These are phyloP conservation scores for Dictyostelium purpureum DNA, from an alignment of 78 protist genomes.

Conservation along the genomic window DNA sequence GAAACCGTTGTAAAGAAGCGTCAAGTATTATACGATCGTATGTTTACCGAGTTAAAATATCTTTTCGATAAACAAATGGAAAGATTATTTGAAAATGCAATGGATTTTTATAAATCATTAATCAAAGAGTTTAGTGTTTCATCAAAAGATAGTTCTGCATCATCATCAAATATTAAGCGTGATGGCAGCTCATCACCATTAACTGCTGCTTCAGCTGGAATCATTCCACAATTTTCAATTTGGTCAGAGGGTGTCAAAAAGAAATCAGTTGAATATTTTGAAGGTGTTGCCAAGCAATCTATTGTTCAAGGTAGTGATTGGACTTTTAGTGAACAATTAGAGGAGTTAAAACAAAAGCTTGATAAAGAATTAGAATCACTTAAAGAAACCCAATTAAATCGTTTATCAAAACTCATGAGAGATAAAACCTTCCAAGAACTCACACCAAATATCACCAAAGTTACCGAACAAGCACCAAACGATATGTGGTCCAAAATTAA, in stretches of 20 bases:
- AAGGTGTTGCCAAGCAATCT: constrained; percentile 1
- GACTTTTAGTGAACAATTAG: background rate
- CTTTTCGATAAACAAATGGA: constrained; percentile 68
- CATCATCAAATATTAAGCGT: background rate
- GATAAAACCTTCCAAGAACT: constrained; percentile 32
- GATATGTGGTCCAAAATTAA: constrained; percentile 76
- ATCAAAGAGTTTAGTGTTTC: constrained; percentile 25
- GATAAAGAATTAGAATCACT: constrained; percentile 9
- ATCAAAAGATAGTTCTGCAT: background rate
- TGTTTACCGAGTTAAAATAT: background rate
- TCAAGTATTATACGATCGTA: constrained; percentile 16
- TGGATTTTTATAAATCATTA: constrained; percentile 39
- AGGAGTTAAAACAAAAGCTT: constrained; percentile 18
- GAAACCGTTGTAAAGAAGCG: constrained; percentile 60
- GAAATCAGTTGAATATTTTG: constrained; percentile 46
- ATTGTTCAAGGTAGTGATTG: constrained; percentile 37
- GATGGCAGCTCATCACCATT: background rate
- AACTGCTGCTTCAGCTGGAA: constrained; percentile 2
- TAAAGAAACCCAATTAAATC: constrained; percentile 42
- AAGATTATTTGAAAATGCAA: constrained; percentile 36
- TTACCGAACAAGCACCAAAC: constrained; percentile 53
- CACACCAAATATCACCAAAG: constrained; percentile 18
- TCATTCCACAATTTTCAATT: constrained; percentile 51
- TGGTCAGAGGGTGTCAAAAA: constrained; percentile 25
- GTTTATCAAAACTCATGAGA: constrained; percentile 28